Evolutionary conservation across 139 green algal genomes (phyloP).

Genomic region (Gonium pectorale): DNA sequence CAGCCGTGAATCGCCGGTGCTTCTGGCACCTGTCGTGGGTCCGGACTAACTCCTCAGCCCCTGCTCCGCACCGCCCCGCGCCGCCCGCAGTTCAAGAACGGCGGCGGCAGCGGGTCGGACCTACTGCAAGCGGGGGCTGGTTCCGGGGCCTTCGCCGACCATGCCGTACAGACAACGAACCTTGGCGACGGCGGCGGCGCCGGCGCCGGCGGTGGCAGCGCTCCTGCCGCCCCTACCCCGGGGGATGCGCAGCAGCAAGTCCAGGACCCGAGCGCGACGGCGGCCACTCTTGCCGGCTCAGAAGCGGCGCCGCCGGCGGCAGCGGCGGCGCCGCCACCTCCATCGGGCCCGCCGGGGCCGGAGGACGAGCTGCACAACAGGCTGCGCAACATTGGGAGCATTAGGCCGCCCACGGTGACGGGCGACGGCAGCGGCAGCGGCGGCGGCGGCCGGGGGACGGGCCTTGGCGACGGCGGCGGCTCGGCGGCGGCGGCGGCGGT

Average conservation of each 20-base stretch:
- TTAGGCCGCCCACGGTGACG: neutral
- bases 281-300: too few relatives aligned
- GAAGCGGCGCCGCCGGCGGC: neutral
- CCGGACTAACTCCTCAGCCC: too few relatives aligned
- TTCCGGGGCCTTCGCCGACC: too few relatives aligned
- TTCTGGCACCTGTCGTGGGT: too few relatives aligned
- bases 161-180: too few relatives aligned
- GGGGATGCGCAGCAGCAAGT: too few relatives aligned
- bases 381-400: neutral
- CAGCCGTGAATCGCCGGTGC: too few relatives aligned
- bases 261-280: too few relatives aligned
- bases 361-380: slow-evolving; percentile 26
- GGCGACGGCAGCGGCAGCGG: neutral
- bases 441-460: neutral
- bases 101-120: too few relatives aligned
- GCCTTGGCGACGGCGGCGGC: neutral
- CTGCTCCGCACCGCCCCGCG: too few relatives aligned
- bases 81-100: slow-evolving; percentile 8
- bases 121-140: too few relatives aligned
- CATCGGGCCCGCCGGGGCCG: too few relatives aligned
- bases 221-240: neutral
- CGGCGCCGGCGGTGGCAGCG: neutral
- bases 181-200: neutral
- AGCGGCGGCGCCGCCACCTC: neutral
- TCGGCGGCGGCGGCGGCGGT: neutral